Evolutionary conservation across 179 eudicot genomes (phyloP), one percentile per base, ranked within the genome.

Genomic region (Silene coronaria): DNA sequence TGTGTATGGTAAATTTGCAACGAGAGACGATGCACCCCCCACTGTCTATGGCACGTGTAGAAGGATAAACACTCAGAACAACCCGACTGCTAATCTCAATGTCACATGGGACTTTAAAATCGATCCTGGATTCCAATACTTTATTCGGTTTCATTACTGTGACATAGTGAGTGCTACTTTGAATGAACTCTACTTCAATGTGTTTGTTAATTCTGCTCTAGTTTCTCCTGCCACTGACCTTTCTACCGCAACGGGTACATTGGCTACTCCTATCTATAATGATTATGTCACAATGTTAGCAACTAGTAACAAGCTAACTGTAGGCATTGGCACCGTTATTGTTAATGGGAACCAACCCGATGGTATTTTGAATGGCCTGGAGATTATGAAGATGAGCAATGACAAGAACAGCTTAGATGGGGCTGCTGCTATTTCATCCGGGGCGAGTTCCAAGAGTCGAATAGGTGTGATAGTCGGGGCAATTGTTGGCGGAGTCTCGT

Each of bases 291-390:
- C 89, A 0, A 71, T 84, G 0, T 7, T 57, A 14, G 71, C 77
- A 12, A 76, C 81, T 32, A 46, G 71, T 58, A 48, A 53, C 45
- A 84, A 71, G 59, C 72, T 94, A 67, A 81, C 74, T 14, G 72
- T 91, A 26, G 89, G 93, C 65, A 85, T 93, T 55, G 98, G 98
- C 10, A 96, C 92, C 17, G 77, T 81, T 51, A 32, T 9, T 62
- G 3, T 80, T 7, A 77, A 61, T 51, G 78, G 76, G 67, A 67
- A 46, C 70, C 85, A 76, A 19, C 91, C 97, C 38, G 77, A 89
- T 80, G 98, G 90, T 30, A 83, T 91, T 62, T 82, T 93, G 73
- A 93, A 89, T 77, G 98, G 98, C 16, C 80, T 89, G 45, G 98
- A 93, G 87, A 87, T 93, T 62, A 86, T 91, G 91, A 91, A 88